Conservation (phyloP, 2,329 filamentous ascomycete genomes). For the Ilyonectria sp. region DNA sequence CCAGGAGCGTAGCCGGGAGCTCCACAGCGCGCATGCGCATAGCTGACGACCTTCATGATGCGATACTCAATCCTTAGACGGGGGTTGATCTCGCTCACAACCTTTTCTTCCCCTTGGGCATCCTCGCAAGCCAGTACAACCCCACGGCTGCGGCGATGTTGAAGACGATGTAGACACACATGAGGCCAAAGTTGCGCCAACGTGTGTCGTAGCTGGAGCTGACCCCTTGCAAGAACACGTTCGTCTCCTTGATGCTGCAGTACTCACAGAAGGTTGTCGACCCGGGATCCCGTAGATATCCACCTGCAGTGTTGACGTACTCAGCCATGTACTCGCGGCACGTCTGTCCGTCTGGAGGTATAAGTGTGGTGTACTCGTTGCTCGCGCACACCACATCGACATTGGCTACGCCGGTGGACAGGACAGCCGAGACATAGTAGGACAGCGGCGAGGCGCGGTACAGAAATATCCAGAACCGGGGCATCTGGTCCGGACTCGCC, state of each 20-base stretch:
- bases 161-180: slow-evolving; percentile 71
- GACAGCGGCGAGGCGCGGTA: slow-evolving; percentile 86
- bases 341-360: slow-evolving; percentile 69
- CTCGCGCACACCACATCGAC: slow-evolving; percentile 74
- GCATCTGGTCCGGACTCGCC: slow-evolving; percentile 62
- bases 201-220: slow-evolving; percentile 68
- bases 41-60: neutral
- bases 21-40: neutral
- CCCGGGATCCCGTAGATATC: slow-evolving; percentile 65
- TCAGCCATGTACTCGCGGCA: slow-evolving; percentile 71
- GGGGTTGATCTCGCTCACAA: slow-evolving; percentile 4
- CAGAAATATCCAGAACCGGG: slow-evolving; percentile 61
- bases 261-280: slow-evolving; percentile 68
- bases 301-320: slow-evolving; percentile 66
- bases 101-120: slow-evolving; percentile 54
- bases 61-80: neutral
- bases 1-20: neutral
- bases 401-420: slow-evolving; percentile 79
- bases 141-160: slow-evolving; percentile 68
- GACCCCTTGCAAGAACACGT: slow-evolving; percentile 64
- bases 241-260: slow-evolving; percentile 66
- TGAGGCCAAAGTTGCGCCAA: slow-evolving; percentile 78
- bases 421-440: slow-evolving; percentile 81
- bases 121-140: slow-evolving; percentile 67
- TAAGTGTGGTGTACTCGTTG: slow-evolving; percentile 78